Evolutionary conservation across 1,139 yeast species (phyloP).

Genomic region (Scheffersomyces lignicola): DNA sequence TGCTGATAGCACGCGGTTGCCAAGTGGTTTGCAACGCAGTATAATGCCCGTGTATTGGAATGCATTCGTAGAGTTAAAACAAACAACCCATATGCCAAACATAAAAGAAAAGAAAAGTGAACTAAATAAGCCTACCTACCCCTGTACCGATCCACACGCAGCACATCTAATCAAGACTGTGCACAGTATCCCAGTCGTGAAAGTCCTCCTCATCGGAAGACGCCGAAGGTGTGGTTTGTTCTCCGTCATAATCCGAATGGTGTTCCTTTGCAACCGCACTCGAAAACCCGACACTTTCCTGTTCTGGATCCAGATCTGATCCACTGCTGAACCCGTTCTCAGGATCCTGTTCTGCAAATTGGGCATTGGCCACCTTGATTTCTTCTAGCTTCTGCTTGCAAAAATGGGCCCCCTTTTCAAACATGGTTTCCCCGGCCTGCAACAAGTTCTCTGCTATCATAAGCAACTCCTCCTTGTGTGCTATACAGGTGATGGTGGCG

Average conservation of each 20-base stretch:
- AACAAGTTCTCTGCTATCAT: slow-evolving; percentile 30
- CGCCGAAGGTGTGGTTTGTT: slow-evolving; percentile 25
- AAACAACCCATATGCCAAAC: no score
- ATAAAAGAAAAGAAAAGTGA: no score
- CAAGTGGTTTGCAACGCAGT: no score
- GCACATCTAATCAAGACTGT: slow-evolving; percentile 4
- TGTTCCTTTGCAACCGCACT: no score
- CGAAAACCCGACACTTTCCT: no score
- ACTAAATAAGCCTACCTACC: no score
- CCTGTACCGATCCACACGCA: no score
- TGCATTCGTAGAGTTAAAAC: no score
- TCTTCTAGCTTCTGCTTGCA: slow-evolving; percentile 30
- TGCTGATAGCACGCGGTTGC: no score
- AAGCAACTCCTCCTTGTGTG: slow-evolving; percentile 32
- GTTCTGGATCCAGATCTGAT: slow-evolving; percentile 7
- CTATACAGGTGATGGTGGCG: slow-evolving; percentile 36
- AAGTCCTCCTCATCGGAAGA: neutral
- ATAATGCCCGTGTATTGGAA: no score
- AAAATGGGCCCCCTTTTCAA: slow-evolving; percentile 37
- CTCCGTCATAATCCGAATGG: slow-evolving; percentile 19
- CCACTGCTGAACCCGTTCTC: no score
- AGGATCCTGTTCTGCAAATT: slow-evolving; percentile 29
- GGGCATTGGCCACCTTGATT: slow-evolving; percentile 18
- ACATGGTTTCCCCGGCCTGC: slow-evolving; percentile 6
- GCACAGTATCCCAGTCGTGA: neutral